Evolutionary conservation across 2,329 filamentous ascomycete genomes (phyloP).

Genomic region (Botrytis elliptica): DNA sequence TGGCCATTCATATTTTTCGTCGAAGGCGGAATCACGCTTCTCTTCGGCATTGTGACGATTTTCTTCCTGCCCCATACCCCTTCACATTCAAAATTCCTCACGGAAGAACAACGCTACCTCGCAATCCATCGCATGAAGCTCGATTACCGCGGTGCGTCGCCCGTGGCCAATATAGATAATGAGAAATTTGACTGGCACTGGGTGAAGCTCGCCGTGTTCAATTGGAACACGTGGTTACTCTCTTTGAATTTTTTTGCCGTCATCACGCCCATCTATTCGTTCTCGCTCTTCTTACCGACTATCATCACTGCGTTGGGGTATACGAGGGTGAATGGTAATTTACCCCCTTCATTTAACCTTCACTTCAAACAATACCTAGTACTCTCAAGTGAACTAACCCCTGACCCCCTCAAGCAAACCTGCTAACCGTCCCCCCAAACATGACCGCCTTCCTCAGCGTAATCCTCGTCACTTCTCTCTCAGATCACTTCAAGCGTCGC

Average conservation of each 20-base stretch:
- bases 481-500: constrained; percentile 69
- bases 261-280: constrained; percentile 40
- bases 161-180: not conserved
- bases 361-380: not conserved
- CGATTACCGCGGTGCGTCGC: constrained; percentile 12
- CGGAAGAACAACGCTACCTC: constrained; percentile 4
- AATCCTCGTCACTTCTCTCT: constrained; percentile 66
- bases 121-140: constrained; percentile 20
- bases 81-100: constrained; percentile 13
- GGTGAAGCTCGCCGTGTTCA: constrained; percentile 17
- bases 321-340: constrained; percentile 34
- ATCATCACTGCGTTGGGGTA: constrained; percentile 54
- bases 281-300: constrained; percentile 44
- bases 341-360: not conserved
- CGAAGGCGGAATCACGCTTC: constrained; percentile 14
- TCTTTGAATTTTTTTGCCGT: constrained; percentile 18
- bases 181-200: constrained; percentile 22
- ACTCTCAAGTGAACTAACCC: not conserved
- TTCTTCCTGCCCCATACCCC: constrained; percentile 19
- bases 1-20: constrained; percentile 22
- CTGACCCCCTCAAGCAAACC: constrained; percentile 47
- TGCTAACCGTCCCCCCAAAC: constrained; percentile 52
- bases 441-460: constrained; percentile 66
- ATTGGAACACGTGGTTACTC: constrained; percentile 20
- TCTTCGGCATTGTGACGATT: constrained; percentile 11